Conservation (phyloP, 208 protist species). For the Kentomonas sorsogonicus region DNA sequence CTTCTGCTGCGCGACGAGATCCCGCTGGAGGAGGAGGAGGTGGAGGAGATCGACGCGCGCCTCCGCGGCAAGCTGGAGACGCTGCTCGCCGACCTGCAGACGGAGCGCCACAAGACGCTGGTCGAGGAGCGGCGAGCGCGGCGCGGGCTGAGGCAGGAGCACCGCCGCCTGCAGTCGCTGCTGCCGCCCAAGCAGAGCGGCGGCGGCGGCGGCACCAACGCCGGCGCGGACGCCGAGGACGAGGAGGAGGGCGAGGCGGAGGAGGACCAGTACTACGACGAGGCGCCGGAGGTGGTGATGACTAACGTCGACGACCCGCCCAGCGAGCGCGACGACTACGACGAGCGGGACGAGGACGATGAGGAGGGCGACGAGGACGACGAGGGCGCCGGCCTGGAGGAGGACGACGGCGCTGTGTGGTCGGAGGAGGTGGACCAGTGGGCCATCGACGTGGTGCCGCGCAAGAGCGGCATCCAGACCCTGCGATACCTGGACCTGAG, state of each 20-base stretch:
- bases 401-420: slow-evolving; percentile 2
- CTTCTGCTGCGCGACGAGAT: slow-evolving; percentile 50
- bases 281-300: slow-evolving; percentile 11
- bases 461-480: slow-evolving; percentile 53
- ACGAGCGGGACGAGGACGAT: neutral
- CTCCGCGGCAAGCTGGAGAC: slow-evolving; percentile 17
- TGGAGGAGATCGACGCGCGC: slow-evolving; percentile 31
- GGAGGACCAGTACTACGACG: slow-evolving; percentile 19
- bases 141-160: slow-evolving; percentile 14
- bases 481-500: slow-evolving; percentile 60
- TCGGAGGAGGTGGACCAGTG: slow-evolving; percentile 10
- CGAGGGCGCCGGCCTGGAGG: slow-evolving; percentile 16
- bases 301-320: slow-evolving; percentile 22
- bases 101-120: slow-evolving; percentile 14
- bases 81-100: slow-evolving; percentile 22
- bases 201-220: too few species aligned
- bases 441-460: slow-evolving; percentile 16
- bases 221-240: slow-evolving; percentile 4
- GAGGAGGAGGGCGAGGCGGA: slow-evolving; percentile 32
- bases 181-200: slow-evolving; percentile 1
- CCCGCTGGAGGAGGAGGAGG: slow-evolving; percentile 53
- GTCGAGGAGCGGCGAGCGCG: slow-evolving; percentile 26
- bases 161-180: slow-evolving; percentile 5
- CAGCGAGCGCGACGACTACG: slow-evolving; percentile 8
- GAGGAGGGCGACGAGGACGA: slow-evolving; percentile 6